Evolutionary conservation across 257 asterid species (phyloP).

Genomic region (Petunia secreta): DNA sequence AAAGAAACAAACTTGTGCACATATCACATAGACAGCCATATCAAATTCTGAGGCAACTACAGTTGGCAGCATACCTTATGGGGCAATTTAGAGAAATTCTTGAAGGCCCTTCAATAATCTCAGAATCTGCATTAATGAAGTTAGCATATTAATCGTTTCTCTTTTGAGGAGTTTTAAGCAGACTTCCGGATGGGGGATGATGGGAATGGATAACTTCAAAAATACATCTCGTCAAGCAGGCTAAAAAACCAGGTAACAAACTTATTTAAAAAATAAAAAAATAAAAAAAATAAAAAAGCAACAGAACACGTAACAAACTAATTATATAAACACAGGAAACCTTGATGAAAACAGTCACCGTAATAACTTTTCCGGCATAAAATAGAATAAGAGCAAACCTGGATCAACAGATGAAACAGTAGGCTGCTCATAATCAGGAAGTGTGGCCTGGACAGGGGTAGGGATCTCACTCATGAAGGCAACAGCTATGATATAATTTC

Average conservation of each 20-base stretch:
- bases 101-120: conserved; percentile 83
- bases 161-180: background rate
- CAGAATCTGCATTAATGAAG: conserved; percentile 61
- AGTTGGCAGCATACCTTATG: conserved; percentile 62
- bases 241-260: background rate
- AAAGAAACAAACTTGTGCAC: background rate
- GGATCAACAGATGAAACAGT: conserved; percentile 64
- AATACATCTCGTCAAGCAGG: background rate
- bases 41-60: conserved; percentile 25
- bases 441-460: conserved; percentile 47
- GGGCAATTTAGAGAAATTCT: conserved; percentile 93
- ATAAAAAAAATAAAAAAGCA: background rate
- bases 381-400: conserved; percentile 49
- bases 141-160: background rate
- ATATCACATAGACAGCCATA: conserved; percentile 12
- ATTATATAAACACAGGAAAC: background rate
- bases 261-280: background rate
- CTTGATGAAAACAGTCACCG: too few relatives aligned
- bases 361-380: background rate
- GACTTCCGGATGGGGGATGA: background rate
- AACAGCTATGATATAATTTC: conserved; percentile 68
- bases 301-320: background rate
- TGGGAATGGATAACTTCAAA: background rate
- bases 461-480: conserved; percentile 65
- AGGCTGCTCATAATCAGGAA: conserved; percentile 71